Base-by-base conservation (phyloP, 768 basidiomycete species). In the Hortiboletus campestris region DNA sequence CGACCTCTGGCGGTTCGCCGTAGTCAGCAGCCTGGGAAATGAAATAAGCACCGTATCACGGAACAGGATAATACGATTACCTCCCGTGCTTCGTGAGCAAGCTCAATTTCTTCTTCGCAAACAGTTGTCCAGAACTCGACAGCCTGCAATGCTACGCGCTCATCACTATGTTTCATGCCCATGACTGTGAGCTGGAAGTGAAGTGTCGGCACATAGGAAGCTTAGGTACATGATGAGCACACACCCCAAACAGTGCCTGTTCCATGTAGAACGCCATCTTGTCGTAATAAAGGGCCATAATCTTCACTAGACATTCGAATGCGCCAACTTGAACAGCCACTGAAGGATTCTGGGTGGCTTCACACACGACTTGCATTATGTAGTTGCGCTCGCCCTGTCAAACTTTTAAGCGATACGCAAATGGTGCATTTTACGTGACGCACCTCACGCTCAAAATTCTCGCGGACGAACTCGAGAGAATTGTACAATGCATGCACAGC, bases 241-340 rank as follows among this genome's bases (percentile, higher is more conserved):
- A 53, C 75, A 97, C 95, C 41, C 97, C 97, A 66, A 98, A 99
- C 32, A 99, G 74, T 0, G 97, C 97, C 68, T 95, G 89, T 71
- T 99, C 97, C 97, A 99, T 99, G 79, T 99, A 99, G 70, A 96
- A 87, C 35, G 83, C 85, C 97, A 99, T 99, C 78, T 96, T 98
- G 66, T 96, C 95, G 72, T 99, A 99, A 77, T 98, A 99, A 53
- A 97, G 77, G 53, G 88, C 86, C 97, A 99, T 98, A 68, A 98
- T 97, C 66, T 87, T 84, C 31, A 98, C 96, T 14, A 99, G 78
- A 74, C 91, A 94, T 70, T 97, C 94, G 65, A 97, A 99, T 6
- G 97, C 89, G 31, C 86, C 92, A n/a, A 97, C 89, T 76, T 98
- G 96, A 35, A 98, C 94, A 35, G 80, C 72, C 3, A 89, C 84